Evolutionary conservation across 805 yeast species (phyloP).

Genomic region (Grigorovia yakushimaensis): DNA sequence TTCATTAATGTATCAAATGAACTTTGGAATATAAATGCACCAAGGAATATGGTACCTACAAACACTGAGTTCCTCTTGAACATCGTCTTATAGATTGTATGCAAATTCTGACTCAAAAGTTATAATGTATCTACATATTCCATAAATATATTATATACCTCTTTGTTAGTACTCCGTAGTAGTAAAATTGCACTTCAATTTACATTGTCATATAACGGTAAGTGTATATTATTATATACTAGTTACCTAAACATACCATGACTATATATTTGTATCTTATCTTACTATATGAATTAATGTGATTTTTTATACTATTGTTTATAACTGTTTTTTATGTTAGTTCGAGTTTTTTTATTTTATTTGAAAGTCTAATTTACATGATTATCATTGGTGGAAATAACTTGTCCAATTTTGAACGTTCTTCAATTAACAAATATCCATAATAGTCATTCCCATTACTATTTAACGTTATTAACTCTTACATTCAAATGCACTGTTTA

Average conservation of each 20-base stretch:
- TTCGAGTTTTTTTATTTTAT: neutral
- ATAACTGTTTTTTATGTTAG: neutral
- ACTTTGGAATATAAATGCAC: constrained; percentile 81
- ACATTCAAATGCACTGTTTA: too few species aligned
- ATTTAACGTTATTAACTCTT: too few species aligned
- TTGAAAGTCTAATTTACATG: neutral
- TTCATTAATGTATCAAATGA: constrained; percentile 60
- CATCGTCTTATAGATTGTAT: constrained; percentile 47
- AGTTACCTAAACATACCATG: neutral
- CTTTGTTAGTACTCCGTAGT: neutral
- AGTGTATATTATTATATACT: too few species aligned
- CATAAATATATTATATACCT: neutral
- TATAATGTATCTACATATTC: neutral
- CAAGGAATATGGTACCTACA: constrained; percentile 73
- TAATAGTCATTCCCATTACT: too few species aligned
- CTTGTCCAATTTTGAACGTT: too few species aligned
- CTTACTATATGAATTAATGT: neutral
- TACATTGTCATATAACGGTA: too few species aligned
- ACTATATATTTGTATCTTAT: neutral
- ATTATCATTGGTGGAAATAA: neutral
- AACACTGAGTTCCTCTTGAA: constrained; percentile 87
- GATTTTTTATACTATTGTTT: neutral
- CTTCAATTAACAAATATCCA: too few species aligned
- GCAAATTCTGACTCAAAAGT: neutral
- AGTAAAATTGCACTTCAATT: too few species aligned